A percentile compares a stretch with the other conserved stretches of the same genome.
phyloP scores from a whole-genome alignment of 1,284 basidiomycete genomes.

The Moesziomyces sp. region DNA sequence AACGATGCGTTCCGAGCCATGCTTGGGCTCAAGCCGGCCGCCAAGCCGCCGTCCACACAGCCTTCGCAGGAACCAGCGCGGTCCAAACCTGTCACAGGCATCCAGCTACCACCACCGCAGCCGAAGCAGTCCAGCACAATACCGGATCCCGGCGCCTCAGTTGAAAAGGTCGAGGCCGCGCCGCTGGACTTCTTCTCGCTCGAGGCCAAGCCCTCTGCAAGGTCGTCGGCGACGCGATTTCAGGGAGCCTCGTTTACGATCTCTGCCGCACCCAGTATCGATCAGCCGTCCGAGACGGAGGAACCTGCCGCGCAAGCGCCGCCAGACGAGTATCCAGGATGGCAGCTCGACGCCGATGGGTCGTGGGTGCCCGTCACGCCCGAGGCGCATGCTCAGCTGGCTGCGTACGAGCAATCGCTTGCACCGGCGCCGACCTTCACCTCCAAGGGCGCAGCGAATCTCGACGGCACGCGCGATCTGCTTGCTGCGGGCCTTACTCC shows the following conservation, averaged over 20 bases:
- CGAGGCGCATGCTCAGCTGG: constrained; percentile 58
- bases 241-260: constrained; percentile 17
- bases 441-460: constrained; percentile 17
- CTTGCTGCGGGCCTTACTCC: constrained; percentile 20
- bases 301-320: neutral
- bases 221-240: constrained; percentile 1
- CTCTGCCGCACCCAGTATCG: constrained; percentile 54
- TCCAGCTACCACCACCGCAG: neutral
- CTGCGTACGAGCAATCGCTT: constrained; percentile 36
- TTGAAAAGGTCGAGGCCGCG: constrained; percentile 10
- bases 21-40: constrained; percentile 59
- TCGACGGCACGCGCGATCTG: constrained; percentile 40
- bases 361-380: constrained; percentile 65
- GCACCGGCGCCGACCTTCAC: constrained; percentile 1
- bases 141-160: neutral
- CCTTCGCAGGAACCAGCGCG: neutral
- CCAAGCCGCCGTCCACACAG: constrained; percentile 9
- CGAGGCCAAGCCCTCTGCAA: constrained; percentile 1
- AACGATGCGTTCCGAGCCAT: constrained; percentile 66
- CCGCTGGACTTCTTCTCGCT: constrained; percentile 49
- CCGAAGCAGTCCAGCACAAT: neutral
- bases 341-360: constrained; percentile 65
- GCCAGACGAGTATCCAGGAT: constrained; percentile 47
- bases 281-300: constrained; percentile 2
- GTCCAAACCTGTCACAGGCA: neutral